Conservation (phyloP, 306 rosid genomes). For the Casuarina equisetifolia region DNA sequence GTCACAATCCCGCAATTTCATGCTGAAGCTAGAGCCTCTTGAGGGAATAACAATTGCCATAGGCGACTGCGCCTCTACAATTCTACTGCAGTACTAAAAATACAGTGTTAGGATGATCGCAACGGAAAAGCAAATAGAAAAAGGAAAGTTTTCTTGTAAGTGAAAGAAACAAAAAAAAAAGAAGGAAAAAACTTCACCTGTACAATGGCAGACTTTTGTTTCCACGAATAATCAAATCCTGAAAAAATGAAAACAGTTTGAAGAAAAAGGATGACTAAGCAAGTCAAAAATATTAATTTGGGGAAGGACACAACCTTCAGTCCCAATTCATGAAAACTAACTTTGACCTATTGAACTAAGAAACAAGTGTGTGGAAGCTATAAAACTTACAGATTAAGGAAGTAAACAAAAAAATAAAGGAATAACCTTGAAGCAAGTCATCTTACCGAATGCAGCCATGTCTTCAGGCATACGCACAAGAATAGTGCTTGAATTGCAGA, state of each 20-base stretch:
- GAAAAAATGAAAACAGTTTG: constrained; percentile 18
- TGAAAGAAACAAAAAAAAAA: constrained; percentile 23
- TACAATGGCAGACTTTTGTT: constrained; percentile 80
- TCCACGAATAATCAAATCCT: constrained; percentile 91
- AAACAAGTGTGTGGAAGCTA: background rate
- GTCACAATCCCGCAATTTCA: constrained; percentile 70
- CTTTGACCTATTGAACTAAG: background rate
- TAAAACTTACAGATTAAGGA: background rate
- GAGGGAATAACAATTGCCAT: constrained; percentile 70
- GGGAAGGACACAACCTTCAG: background rate
- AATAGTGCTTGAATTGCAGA: background rate
- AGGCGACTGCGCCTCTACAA: constrained; percentile 83
- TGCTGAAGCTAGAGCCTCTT: constrained; percentile 53
- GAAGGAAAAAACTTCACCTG: constrained; percentile 52
- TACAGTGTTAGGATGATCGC: constrained; percentile 32
- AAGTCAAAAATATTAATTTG: constrained; percentile 17
- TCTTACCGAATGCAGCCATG: background rate
- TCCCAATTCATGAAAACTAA: background rate
- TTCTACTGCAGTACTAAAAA: constrained; percentile 69
- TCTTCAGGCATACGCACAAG: background rate
- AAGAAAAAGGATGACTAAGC: constrained; percentile 14
- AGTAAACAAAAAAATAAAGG: background rate
- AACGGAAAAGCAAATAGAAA: constrained; percentile 17
- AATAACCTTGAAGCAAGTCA: background rate
- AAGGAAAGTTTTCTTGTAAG: constrained; percentile 17